Evolutionary conservation across 129 eudicot genomes (phyloP).

Genomic region (Helianthus annuus): HanXRQr2.0-SUNRISE NC_035437.2:138303230-138303729

Average conservation of each 20-base stretch:
- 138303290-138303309: constrained; percentile 71
- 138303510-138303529: constrained; percentile 82
- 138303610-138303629: constrained; percentile 55
- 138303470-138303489: constrained; percentile 71
- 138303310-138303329: constrained; percentile 60
- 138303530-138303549: constrained; percentile 78
- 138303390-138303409: constrained; percentile 80
- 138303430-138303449: constrained; percentile 67
- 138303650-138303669: constrained; percentile 86
- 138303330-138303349: constrained; percentile 82
- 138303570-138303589: constrained; percentile 84
- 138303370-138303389: constrained; percentile 70
- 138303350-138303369: constrained; percentile 91
- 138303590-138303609: constrained; percentile 83
- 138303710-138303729: constrained; percentile 96
- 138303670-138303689: constrained; percentile 53
- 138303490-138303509: constrained; percentile 93
- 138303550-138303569: constrained; percentile 69
- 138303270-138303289: constrained; percentile 46
- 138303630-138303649: constrained; percentile 76
- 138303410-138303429: constrained; percentile 88
- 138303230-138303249: constrained; percentile 35
- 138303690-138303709: constrained; percentile 70
- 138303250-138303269: constrained; percentile 40
- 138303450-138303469: constrained; percentile 84